Conservation (phyloP, 2,329 filamentous ascomycete species). For the Xylariaceae sp. region DNA sequence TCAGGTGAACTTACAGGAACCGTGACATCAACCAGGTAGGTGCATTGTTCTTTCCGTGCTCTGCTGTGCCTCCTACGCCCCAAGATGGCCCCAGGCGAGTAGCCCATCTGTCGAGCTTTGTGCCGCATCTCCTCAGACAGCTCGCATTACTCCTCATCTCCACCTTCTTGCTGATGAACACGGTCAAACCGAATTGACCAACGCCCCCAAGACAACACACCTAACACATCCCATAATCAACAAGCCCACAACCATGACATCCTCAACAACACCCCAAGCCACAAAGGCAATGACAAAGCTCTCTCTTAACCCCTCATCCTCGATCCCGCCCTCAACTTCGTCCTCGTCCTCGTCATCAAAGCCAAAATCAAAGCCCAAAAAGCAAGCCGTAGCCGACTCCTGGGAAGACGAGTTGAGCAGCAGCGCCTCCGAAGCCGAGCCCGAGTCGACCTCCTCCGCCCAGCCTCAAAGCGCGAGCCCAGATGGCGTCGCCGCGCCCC, state of each 20-base stretch:
- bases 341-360: constrained; percentile 8
- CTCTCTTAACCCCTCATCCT: constrained; percentile 24
- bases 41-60: too few species aligned
- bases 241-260: constrained; percentile 19
- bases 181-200: not conserved
- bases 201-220: not conserved
- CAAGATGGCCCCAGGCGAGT: too few species aligned
- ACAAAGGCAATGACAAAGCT: constrained; percentile 30
- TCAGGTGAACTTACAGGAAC: too few species aligned
- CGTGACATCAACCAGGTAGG: too few species aligned
- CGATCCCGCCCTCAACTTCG: not conserved
- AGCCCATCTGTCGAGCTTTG: too few species aligned
- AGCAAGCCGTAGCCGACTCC: constrained; percentile 55
- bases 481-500: constrained; percentile 48
- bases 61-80: too few species aligned
- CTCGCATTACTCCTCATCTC: too few species aligned
- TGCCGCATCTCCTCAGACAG: too few species aligned
- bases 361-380: constrained; percentile 31
- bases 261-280: constrained; percentile 16
- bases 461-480: constrained; percentile 19
- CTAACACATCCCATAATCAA: not conserved
- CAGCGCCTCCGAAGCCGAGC: constrained; percentile 37
- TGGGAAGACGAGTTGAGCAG: constrained; percentile 67
- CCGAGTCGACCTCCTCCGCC: constrained; percentile 21
- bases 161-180: too few species aligned